A percentile compares a stretch with the other conserved stretches of the same genome.
Evolutionary conservation across 139 green algal genomes (phyloP).

Genomic region (Haematococcus sp.): DNA sequence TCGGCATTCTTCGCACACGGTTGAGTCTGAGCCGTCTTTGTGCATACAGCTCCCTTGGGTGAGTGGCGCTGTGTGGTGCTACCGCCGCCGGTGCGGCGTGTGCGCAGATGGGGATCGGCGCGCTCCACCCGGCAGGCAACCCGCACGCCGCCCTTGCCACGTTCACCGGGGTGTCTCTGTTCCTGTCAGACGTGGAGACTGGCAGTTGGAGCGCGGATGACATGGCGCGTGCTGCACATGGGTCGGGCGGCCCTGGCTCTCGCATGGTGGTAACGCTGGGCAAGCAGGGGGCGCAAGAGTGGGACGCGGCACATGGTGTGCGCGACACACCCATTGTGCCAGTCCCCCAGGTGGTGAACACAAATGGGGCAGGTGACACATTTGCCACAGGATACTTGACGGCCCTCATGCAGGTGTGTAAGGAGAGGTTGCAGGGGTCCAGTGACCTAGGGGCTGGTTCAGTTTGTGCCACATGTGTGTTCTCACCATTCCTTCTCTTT

Average conservation of each 20-base stretch:
- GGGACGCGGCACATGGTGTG: constrained; percentile 4
- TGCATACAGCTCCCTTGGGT: no score
- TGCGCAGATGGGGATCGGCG: no score
- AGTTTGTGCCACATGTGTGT: no score
- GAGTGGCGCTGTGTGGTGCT: no score
- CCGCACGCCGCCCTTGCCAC: no score
- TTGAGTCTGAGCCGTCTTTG: no score
- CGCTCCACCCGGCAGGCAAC: no score
- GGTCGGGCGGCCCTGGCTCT: not conserved
- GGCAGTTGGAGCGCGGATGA: constrained; percentile 55
- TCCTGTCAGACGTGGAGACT: constrained; percentile 84
- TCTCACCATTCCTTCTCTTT: no score
- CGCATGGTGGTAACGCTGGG: constrained; percentile 66
- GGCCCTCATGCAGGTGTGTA: constrained; percentile 30
- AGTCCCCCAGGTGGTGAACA: constrained; percentile 64
- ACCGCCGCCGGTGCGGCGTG: no score
- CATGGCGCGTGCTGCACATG: constrained; percentile 35
- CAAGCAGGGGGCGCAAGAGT: constrained; percentile 56
- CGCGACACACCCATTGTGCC: constrained; percentile 5
- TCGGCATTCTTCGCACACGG: no score
- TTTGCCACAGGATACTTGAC: constrained; percentile 80
- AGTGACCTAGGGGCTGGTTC: no score
- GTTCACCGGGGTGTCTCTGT: constrained; percentile 45
- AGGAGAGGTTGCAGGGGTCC: no score
- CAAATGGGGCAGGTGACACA: constrained; percentile 81